Conservation (phyloP, 2,329 filamentous ascomycete species). For the Ilyonectria destructans region DNA sequence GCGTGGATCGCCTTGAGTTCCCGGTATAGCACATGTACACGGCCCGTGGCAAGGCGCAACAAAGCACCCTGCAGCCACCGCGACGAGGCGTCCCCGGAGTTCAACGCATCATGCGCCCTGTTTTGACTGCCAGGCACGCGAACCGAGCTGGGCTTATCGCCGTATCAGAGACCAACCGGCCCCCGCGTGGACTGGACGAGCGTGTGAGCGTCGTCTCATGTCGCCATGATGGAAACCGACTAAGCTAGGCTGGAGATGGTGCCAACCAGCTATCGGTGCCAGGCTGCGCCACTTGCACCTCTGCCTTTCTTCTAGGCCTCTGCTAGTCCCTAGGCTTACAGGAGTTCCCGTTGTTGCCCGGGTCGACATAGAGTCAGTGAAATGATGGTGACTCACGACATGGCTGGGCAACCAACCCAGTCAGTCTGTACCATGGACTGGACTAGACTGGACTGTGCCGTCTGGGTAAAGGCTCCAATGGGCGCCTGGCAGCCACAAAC, state of each 20-base stretch:
- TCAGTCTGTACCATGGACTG: not conserved
- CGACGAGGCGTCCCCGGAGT: not conserved
- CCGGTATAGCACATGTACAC: not conserved
- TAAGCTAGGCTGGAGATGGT: not conserved
- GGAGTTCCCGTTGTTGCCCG: not conserved
- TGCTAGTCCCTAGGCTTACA: not conserved
- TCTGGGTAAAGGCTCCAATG: conserved; percentile 16
- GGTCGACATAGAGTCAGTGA: not conserved
- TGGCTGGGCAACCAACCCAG: not conserved
- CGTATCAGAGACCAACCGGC: conserved; percentile 20
- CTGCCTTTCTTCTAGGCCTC: not conserved
- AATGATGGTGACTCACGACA: not conserved
- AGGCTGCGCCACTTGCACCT: conserved; percentile 6
- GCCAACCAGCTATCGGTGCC: not conserved
- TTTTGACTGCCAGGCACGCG: not conserved
- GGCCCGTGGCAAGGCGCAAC: not conserved
- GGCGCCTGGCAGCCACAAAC: conserved; percentile 6
- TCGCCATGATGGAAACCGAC: conserved; percentile 7
- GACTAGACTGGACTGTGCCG: not conserved
- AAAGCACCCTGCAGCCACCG: not conserved
- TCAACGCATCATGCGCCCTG: conserved; percentile 1
- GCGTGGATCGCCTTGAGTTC: not conserved
- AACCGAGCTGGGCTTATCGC: conserved; percentile 14
- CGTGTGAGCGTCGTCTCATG: conserved; percentile 5
- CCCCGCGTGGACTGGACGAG: conserved; percentile 20